Evolutionary conservation across 768 basidiomycete genomes (phyloP), one percentile per base, ranked within the genome.

Genomic region (Solioccasus polychromus): DNA sequence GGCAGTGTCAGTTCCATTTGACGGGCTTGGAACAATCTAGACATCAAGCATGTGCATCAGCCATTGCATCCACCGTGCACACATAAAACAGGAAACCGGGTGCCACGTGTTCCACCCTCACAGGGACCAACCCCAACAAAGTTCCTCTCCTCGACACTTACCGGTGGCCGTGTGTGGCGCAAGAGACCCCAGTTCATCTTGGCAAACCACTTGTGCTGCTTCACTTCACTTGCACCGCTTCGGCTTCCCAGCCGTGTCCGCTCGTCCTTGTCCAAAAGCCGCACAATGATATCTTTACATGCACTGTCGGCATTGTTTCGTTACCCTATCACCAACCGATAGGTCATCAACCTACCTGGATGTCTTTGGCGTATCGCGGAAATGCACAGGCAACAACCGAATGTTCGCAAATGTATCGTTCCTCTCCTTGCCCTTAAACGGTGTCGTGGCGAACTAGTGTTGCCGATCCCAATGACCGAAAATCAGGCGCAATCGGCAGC

Each of bases 391-490:
- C 59, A 88, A 71, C 63, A 85, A 75, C 64, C 93, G 83, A 68
- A 99, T 95, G 72, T 97, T 98, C 66, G 83, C 74, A 75, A 99
- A 99, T 26, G 96, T 99, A 57, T 93, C 92, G 68, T 87, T 85
- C 58, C 96, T 86, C 73, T 92, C 85, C 45, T 79, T 76, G 37
- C 96, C 96, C 72, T 99, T 99, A 85, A 98, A 98, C 34, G 96
- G 96, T 48, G 96, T 98, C 48, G 93, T 96, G 28, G 93, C 95
- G 69, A 89, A 98, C 93, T 97, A n/a, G 70, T 41, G 57, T 22
- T 45, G 52, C 56, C 44, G 25, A 51, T 42, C 43, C 48, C 30
- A 32, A 31, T 8, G 26, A 53, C 60, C 49, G 50, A 54, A 57
- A 59, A 62, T 64, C 37, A 32, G 29, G 18, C 45, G 53, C 38